Evolutionary conservation across 2,329 filamentous ascomycete genomes (phyloP).

Genomic region (Sporothrix mexicana): DNA sequence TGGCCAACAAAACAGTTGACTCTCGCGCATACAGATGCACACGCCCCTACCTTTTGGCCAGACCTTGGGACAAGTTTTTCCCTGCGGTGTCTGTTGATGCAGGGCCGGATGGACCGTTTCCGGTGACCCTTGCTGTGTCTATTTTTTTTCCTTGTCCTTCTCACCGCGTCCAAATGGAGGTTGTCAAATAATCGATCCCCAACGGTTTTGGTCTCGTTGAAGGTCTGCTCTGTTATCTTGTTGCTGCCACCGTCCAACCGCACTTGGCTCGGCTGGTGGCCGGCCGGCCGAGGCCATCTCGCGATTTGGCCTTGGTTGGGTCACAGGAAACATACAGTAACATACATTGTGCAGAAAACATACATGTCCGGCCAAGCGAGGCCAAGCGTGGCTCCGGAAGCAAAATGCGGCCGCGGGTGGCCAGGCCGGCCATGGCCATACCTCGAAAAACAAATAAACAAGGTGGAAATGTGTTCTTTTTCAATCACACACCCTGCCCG

Average conservation of each 20-base stretch:
- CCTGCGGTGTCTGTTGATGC: conserved; percentile 19
- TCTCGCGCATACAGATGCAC: background rate
- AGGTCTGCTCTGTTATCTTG: background rate
- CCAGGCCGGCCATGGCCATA: background rate
- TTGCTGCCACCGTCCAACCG: background rate
- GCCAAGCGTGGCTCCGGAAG: background rate
- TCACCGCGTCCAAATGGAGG: conserved; percentile 17
- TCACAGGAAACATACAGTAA: background rate
- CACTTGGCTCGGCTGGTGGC: background rate
- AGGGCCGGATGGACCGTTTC: background rate
- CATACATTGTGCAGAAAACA: too few relatives aligned
- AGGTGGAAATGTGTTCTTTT: background rate
- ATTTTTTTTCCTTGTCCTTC: background rate
- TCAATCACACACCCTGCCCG: background rate
- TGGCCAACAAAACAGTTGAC: conserved; percentile 5
- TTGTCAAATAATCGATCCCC: too few relatives aligned
- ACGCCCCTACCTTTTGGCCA: conserved; percentile 10
- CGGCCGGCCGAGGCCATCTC: background rate
- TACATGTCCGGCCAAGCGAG: background rate
- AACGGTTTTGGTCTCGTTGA: background rate
- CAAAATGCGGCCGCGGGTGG: background rate
- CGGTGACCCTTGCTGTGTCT: background rate
- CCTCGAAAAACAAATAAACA: background rate
- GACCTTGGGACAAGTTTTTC: conserved; percentile 4
- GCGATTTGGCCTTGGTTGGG: background rate